Conservation (phyloP, 177 flowering plant species). For the Telopea speciosissima region DNA sequence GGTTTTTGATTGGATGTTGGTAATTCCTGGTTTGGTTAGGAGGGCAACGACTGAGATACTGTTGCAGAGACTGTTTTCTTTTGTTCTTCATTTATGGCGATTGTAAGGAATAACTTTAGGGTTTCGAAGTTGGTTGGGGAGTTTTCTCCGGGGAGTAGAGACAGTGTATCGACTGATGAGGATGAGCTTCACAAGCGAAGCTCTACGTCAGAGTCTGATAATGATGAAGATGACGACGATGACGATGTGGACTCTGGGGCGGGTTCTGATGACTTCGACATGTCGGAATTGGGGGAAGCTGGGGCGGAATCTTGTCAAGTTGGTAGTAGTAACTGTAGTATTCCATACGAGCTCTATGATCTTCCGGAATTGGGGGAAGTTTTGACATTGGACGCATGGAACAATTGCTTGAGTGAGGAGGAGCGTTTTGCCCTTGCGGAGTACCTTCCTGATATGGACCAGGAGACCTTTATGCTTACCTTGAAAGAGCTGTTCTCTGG, state of each 20-base stretch:
- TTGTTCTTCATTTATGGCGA: slow-evolving; percentile 49
- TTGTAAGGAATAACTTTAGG: slow-evolving; percentile 64
- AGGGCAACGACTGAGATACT: slow-evolving; percentile 8
- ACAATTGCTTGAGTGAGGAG: slow-evolving; percentile 73
- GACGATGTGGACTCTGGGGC: slow-evolving; percentile 88
- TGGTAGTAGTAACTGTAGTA: slow-evolving; percentile 58
- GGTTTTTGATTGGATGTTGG: slow-evolving; percentile 17
- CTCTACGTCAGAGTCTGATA: slow-evolving; percentile 34
- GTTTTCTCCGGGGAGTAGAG: slow-evolving; percentile 49
- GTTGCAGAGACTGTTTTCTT: slow-evolving; percentile 2
- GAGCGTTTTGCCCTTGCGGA: slow-evolving; percentile 64
- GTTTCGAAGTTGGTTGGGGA: slow-evolving; percentile 56
- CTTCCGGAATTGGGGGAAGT: slow-evolving; percentile 63
- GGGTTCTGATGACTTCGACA: slow-evolving; percentile 83
- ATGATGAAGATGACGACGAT: slow-evolving; percentile 34
- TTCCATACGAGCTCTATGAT: slow-evolving; percentile 84
- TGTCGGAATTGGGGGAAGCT: slow-evolving; percentile 74
- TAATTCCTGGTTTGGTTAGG: slow-evolving; percentile 4
- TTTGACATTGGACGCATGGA: slow-evolving; percentile 89
- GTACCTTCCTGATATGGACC: slow-evolving; percentile 85
- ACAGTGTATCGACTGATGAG: slow-evolving; percentile 60
- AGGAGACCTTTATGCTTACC: slow-evolving; percentile 52
- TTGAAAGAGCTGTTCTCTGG: slow-evolving; percentile 71
- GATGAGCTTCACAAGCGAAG: slow-evolving; percentile 41
- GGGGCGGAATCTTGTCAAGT: slow-evolving; percentile 81